Percentiles rank a stretch among this genome's conserved stretches.
Evolutionary conservation across 2,329 filamentous ascomycete genomes (phyloP).

Genomic region (Botrytis aclada): DNA sequence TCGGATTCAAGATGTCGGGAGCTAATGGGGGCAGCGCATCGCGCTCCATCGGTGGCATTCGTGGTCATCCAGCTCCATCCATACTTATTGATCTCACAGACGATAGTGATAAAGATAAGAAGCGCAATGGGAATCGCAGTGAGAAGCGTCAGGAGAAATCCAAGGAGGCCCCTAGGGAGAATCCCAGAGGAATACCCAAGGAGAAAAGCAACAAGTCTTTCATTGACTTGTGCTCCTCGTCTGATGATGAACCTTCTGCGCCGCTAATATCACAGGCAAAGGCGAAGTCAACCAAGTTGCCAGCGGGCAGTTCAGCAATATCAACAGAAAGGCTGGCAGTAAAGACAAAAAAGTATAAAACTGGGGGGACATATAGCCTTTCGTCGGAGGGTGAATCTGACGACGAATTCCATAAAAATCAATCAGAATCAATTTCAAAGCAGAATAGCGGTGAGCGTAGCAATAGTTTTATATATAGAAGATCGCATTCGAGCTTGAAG

Average conservation of each 20-base stretch:
- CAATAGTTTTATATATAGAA: neutral
- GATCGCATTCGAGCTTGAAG: neutral
- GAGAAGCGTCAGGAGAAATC: neutral
- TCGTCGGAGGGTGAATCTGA: neutral
- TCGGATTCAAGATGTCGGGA: neutral
- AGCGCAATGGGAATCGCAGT: neutral
- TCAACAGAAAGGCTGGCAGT: neutral
- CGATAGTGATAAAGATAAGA: neutral
- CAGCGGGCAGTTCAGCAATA: neutral
- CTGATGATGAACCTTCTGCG: neutral
- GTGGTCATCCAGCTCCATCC: neutral
- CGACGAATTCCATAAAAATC: neutral
- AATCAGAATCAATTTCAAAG: neutral
- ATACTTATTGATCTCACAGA: neutral
- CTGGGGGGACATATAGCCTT: constrained; percentile 9
- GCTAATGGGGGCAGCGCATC: neutral
- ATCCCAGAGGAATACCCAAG: neutral
- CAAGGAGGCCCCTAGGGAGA: neutral
- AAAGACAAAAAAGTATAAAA: neutral
- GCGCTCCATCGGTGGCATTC: neutral
- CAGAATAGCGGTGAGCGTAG: neutral
- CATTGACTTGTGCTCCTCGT: neutral
- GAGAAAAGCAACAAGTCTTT: neutral
- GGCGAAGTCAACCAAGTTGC: neutral
- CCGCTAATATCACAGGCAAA: neutral